A percentile compares a stretch with the other conserved stretches of the same genome.
phyloP scores from a whole-genome alignment of 148 eudicot genomes.

The Arctostaphylos glauca region DNA sequence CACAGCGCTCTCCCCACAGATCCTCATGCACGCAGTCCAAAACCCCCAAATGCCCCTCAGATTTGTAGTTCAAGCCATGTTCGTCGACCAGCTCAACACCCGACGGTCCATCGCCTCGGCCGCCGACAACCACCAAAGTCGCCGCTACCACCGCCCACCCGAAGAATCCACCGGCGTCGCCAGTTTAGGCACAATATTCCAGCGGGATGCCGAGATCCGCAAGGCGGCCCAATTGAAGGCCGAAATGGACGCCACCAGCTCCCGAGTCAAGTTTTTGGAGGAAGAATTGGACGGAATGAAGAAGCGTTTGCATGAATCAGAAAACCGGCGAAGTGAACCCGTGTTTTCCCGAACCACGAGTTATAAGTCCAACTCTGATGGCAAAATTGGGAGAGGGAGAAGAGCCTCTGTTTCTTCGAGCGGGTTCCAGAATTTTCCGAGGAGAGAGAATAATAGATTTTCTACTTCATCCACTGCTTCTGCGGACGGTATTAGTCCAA shows the following conservation, averaged over 20 bases:
- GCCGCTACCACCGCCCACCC: neutral
- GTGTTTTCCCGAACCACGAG: no score
- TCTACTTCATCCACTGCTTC: neutral
- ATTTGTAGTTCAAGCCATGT: constrained; percentile 2
- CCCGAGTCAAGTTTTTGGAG: neutral
- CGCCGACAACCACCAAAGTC: neutral
- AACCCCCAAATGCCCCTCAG: constrained; percentile 4
- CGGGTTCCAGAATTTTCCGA: neutral
- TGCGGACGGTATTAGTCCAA: neutral
- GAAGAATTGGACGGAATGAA: neutral
- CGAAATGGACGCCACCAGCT: neutral
- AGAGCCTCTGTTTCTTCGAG: neutral
- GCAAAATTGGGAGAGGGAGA: neutral
- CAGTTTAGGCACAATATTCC: neutral
- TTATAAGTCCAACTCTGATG: no score
- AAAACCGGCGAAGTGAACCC: neutral
- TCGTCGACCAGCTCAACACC: constrained; percentile 9
- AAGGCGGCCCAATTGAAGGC: no score
- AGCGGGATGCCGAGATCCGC: no score
- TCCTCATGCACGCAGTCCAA: constrained; percentile 2
- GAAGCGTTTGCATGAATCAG: neutral
- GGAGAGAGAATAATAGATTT: neutral
- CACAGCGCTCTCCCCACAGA: neutral
- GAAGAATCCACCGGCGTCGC: neutral
- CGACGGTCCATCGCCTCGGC: neutral